Percentiles rank a stretch among this genome's conserved stretches.
Evolutionary conservation across 208 protist species (phyloP).

Genomic region (Trypanosoma lewisi): DNA sequence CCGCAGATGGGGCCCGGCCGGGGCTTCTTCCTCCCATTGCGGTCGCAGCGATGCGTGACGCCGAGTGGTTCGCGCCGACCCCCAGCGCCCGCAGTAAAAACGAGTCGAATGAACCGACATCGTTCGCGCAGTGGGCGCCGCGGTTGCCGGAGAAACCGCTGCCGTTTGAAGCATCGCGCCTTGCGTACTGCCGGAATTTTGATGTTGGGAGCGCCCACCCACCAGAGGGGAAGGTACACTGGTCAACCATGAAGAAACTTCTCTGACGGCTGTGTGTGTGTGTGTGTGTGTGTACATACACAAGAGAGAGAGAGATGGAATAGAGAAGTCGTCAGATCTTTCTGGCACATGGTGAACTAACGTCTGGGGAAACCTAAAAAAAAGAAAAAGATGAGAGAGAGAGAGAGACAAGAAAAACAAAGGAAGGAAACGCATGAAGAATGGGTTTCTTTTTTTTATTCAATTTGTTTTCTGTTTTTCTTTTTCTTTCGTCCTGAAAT

Average conservation of each 20-base stretch:
- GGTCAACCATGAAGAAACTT: constrained; percentile 8
- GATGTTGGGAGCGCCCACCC: constrained; percentile 8
- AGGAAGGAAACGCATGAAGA: neutral
- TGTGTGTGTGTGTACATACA: no score
- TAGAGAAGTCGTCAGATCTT: no score
- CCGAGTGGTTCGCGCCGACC: constrained; percentile 3
- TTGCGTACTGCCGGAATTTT: constrained; percentile 16
- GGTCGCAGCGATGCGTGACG: constrained; percentile 11
- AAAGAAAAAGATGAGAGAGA: neutral
- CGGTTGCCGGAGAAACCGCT: constrained; percentile 13
- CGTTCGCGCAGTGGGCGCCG: neutral
- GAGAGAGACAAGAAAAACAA: neutral
- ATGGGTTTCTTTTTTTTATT: constrained; percentile 6
- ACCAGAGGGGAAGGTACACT: constrained; percentile 8
- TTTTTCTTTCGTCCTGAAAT: neutral
- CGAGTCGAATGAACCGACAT: neutral
- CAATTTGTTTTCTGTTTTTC: neutral
- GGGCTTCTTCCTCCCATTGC: constrained; percentile 16
- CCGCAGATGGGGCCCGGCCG: neutral
- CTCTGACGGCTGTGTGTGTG: neutral
- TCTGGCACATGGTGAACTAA: no score
- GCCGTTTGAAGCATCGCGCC: constrained; percentile 30
- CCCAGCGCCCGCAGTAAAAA: neutral
- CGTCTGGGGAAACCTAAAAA: neutral
- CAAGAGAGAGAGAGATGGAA: no score